A percentile compares a stretch with the other conserved stretches of the same genome.
phyloP scores from a whole-genome alignment of 768 basidiomycete genomes.

The Chalciporus pseudorubinellus region DNA sequence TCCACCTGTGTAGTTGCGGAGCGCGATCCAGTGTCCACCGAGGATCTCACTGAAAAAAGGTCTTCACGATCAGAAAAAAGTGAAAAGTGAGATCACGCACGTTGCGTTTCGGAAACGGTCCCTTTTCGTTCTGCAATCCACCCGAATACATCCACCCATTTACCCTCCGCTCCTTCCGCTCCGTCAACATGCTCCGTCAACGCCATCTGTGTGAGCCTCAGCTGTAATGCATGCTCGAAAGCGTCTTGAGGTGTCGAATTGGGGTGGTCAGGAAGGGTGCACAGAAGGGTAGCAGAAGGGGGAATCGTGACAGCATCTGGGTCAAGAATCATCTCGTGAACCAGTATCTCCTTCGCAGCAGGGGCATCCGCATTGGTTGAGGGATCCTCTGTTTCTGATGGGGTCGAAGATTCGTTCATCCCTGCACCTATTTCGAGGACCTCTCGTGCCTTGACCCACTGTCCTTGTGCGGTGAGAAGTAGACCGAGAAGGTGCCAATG shows the following conservation, averaged over 20 bases:
- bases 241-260: conserved; percentile 50
- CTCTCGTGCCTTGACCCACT: conserved; percentile 74
- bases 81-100: conserved; percentile 16
- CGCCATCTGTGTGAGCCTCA: conserved; percentile 83
- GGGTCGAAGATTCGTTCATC: conserved; percentile 42
- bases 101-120: conserved; percentile 22
- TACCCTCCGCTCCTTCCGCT: conserved; percentile 73
- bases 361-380: conserved; percentile 21
- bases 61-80: neutral
- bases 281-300: conserved; percentile 41
- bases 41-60: conserved; percentile 27
- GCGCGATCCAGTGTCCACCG: conserved; percentile 28
- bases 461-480: conserved; percentile 71
- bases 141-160: conserved; percentile 81
- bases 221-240: conserved; percentile 78
- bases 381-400: conserved; percentile 33
- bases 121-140: conserved; percentile 74
- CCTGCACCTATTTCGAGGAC: conserved; percentile 77
- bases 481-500: conserved; percentile 93
- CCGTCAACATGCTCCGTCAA: conserved; percentile 83
- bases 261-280: conserved; percentile 47
- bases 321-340: conserved; percentile 31
- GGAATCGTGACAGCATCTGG: conserved; percentile 35
- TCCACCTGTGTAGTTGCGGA: conserved; percentile 23
- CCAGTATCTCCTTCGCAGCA: conserved; percentile 1